Conservation (phyloP, 257 asterid genomes). For the Forsythia suspensa region DNA sequence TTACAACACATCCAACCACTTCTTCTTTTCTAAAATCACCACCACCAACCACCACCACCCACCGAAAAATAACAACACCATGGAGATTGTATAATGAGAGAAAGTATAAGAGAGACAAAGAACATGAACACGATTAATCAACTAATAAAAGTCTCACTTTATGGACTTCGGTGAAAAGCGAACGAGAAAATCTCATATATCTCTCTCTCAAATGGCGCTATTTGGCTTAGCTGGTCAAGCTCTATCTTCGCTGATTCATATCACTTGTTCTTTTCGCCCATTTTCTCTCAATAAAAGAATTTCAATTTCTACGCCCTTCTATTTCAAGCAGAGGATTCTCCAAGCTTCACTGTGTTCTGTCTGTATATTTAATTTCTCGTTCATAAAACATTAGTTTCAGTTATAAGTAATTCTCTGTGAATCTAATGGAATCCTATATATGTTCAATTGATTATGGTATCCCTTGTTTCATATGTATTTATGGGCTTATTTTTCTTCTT, state of each 20-base stretch:
- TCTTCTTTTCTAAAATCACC: no score
- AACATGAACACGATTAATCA: no score
- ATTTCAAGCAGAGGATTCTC: constrained; percentile 28
- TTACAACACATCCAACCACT: no score
- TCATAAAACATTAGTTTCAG: background rate
- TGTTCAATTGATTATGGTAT: background rate
- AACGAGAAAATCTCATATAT: no score
- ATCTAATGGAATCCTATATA: background rate
- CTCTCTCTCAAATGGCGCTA: background rate
- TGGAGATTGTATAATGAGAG: no score
- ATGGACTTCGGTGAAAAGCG: no score
- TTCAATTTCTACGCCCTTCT: constrained; percentile 33
- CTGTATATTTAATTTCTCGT: constrained; percentile 20
- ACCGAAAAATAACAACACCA: no score
- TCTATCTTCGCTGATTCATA: constrained; percentile 40
- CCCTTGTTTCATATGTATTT: background rate
- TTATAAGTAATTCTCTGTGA: background rate
- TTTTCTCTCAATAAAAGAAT: constrained; percentile 25
- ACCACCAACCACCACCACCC: no score
- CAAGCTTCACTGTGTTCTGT: constrained; percentile 64
- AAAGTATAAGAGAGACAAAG: no score
- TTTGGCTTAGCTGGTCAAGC: constrained; percentile 35
- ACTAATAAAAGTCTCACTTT: no score
- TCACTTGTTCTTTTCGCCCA: constrained; percentile 38
- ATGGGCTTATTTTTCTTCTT: background rate